Evolutionary conservation across 768 basidiomycete species (phyloP), one percentile per base, ranked within the genome.

Genomic region (Auriscalpium orientale): DNA sequence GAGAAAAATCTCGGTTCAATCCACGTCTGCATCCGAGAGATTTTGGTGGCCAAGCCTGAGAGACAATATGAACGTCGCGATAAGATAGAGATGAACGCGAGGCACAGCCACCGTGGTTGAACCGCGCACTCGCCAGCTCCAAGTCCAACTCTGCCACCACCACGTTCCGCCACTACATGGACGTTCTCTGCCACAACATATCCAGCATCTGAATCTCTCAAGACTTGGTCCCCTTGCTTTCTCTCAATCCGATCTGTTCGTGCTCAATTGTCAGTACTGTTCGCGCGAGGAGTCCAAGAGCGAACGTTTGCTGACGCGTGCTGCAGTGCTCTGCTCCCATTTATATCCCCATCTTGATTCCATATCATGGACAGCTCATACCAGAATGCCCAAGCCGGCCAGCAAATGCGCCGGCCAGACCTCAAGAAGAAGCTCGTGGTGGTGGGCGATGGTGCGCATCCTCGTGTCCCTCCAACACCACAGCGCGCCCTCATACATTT

Each of bases 351-450:
- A 51, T 51, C 49, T 38, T 58, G 56, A 59, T 49, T 40, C 48
- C 48, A 40, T 53, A n/a, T 35, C 40, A 61, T 61, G 60, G 55
- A 58, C 48, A 50, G 49, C 55, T 51, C 51, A 40, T 44, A 49
- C 40, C 54, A 60, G 12, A 53, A 53, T 43, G 55, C 49, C 37
- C 51, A 49, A 22, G 48, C 33, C 28, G 48, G 51, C 15, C 56
- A 54, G 11, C 49, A 53, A 49, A 57, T n/a, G 16, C 76, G 82
- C 58, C 73, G 85, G 66, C 91, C 91, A 56, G 91, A 92, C 66
- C 66, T 87, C 58, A 93, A 93, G 76, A 82, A 83, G 65, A 93
- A 93, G 69, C 80, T 93, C 44, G 91, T 93, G 51, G 91, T 93
- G 46, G 89, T 91, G 37, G 89, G 88, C 58, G 91, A 92, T 69